Conservation (phyloP, 257 asterid species). For the Verbascum thapsus region DNA sequence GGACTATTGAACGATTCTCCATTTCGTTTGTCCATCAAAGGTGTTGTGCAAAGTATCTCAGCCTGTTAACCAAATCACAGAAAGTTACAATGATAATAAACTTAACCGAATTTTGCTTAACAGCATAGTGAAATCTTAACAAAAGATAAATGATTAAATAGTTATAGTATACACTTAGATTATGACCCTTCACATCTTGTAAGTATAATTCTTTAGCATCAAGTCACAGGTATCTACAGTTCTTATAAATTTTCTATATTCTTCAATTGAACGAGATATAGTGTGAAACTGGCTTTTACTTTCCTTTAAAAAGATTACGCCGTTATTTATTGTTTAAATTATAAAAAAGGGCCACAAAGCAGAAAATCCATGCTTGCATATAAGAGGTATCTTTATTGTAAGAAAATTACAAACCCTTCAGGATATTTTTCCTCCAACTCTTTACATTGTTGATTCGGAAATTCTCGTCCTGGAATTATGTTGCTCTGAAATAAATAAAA, state of each 20-base stretch:
- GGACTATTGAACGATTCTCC: conserved; percentile 26
- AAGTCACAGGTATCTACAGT: background rate
- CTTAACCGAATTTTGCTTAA: background rate
- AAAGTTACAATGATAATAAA: background rate
- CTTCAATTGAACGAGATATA: no score
- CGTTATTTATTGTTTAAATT: no score
- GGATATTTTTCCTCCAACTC: conserved; percentile 41
- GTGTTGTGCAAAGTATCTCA: conserved; percentile 23
- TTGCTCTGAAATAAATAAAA: conserved; percentile 35
- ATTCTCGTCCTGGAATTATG: conserved; percentile 33
- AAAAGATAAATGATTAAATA: background rate
- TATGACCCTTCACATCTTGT: background rate
- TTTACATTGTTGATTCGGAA: conserved; percentile 34
- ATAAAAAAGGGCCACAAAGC: no score
- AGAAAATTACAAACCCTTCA: conserved; percentile 29
- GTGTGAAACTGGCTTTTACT: no score
- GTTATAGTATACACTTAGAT: background rate
- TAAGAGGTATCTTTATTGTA: background rate
- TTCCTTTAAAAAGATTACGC: no score
- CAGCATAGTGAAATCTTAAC: background rate
- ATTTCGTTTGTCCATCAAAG: conserved; percentile 23
- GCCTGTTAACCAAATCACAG: conserved; percentile 26
- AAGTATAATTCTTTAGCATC: background rate
- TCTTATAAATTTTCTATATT: background rate
- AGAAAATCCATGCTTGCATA: background rate